Evolutionary conservation across 1,284 basidiomycete genomes (phyloP), one percentile per base, ranked within the genome.

Genomic region (Ceratobasidium papillatum): DNA sequence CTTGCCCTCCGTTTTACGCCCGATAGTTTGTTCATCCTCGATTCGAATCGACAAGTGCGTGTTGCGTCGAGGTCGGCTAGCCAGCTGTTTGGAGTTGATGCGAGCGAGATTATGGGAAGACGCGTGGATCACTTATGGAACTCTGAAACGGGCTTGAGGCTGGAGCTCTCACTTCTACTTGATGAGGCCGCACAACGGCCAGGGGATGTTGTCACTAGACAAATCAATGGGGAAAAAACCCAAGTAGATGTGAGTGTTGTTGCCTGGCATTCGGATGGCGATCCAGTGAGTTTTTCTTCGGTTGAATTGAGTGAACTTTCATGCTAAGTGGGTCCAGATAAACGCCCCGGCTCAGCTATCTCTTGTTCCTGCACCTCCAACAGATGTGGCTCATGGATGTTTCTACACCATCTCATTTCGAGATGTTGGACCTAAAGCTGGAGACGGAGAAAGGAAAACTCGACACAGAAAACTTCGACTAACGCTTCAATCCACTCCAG

Each of bases 261-360:
- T 25, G 68, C 68, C 17, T 71, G 68, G 68, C 68, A 71, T 49
- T 56, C 68, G 27, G 61, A 54, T 8, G 68, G 61, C 56, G 68
- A 71, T 34, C 68, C 68, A 25, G 68, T 61, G 32, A 22, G 52
- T 41, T 12, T 17, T 32, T 36, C 30, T 34, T 19, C 38, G 3
- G 30, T 30, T 12, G 19, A 36, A 41, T 34, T 17, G 5, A 17
- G 17, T 30, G 25, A 45, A 25, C 12, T 3, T 43, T 69, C 27
- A 25, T 19, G 25, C n/a, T n/a, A 45, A 32, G 41, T 38, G 12
- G 17, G 25, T 1, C 2, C 14, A 71, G 68, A 71, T 71, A 56
- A 61, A 71, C 56, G 52, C 68, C 17, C 34, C 68, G 25, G 14
- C 41, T 2, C 59, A 61, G 19, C 32, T 38, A 2, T 56, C 68